These are phyloP conservation scores for Aureobasidium leucospermi DNA, from an alignment of 2,329 filamentous ascomycete species.

Conservation along the genomic window DNA sequence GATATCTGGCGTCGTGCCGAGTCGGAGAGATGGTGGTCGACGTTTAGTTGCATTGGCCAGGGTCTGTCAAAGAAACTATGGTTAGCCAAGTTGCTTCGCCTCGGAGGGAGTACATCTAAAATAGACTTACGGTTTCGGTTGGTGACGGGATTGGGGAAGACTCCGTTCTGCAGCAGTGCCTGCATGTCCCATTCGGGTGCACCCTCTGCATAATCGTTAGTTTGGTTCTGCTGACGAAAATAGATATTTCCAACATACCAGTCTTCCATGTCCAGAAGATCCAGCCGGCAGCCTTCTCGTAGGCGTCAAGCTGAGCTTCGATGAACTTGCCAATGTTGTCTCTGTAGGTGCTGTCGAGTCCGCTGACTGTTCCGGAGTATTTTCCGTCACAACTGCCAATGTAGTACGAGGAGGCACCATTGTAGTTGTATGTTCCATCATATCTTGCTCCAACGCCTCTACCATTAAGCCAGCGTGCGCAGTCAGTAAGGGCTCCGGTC, in stretches of 20 bases:
- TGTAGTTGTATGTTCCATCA: conserved; percentile 33
- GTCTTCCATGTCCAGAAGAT: conserved; percentile 48
- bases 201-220: conserved; percentile 25
- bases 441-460: conserved; percentile 37
- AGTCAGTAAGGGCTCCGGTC: conserved; percentile 33
- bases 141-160: conserved; percentile 23
- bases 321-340: conserved; percentile 38
- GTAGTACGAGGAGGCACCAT: conserved; percentile 30
- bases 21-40: too few species aligned
- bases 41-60: conserved; percentile 12
- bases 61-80: not conserved
- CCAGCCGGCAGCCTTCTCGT: conserved; percentile 42
- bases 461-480: conserved; percentile 43
- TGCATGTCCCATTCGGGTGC: conserved; percentile 45
- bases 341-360: conserved; percentile 35
- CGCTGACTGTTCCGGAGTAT: conserved; percentile 36
- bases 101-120: not conserved
- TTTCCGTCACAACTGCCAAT: conserved; percentile 40
- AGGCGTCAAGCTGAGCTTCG: conserved; percentile 41
- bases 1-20: too few species aligned
- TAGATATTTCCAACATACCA: not conserved
- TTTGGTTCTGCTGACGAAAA: not conserved
- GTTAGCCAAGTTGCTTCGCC: conserved; percentile 1
- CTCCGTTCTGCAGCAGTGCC: conserved; percentile 33
- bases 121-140: conserved; percentile 19